Evolutionary conservation across 2,329 filamentous ascomycete genomes (phyloP).

Genomic region (Ceratocystis alfenasii): DNA sequence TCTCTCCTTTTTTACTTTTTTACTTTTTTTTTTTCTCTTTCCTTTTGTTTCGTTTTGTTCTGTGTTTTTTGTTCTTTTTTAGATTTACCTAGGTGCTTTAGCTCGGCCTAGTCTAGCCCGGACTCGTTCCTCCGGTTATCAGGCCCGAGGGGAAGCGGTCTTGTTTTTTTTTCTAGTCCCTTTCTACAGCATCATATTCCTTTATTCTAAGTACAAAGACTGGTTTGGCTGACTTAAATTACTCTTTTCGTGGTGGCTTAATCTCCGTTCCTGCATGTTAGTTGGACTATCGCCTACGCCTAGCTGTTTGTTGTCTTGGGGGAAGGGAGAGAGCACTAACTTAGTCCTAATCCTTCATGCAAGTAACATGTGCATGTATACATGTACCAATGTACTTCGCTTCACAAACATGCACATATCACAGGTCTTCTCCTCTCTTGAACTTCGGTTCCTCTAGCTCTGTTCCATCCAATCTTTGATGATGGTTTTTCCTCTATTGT

Average conservation of each 20-base stretch:
- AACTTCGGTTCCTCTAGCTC: background rate
- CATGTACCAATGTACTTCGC: background rate
- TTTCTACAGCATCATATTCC: background rate
- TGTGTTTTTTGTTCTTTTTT: background rate
- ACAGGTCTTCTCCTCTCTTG: background rate
- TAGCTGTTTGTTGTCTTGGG: background rate
- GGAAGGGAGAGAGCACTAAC: background rate
- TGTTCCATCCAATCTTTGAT: background rate
- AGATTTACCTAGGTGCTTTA: background rate
- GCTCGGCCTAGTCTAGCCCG: too few species aligned
- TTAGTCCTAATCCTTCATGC: background rate
- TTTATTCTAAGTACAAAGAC: background rate
- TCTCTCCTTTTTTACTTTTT: background rate
- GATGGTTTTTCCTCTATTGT: background rate
- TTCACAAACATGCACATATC: too few species aligned
- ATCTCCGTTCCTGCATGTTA: conserved; percentile 1
- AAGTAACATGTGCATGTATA: background rate
- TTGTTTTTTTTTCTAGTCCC: background rate
- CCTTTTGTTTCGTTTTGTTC: conserved; percentile 4
- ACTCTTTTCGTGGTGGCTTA: background rate
- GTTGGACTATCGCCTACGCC: conserved; percentile 4
- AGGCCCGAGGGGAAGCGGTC: background rate
- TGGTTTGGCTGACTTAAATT: background rate
- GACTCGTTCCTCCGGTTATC: background rate
- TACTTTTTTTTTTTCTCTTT: background rate